Evolutionary conservation across 257 asterid species (phyloP).

Genomic region (Voacanga thouarsii): DNA sequence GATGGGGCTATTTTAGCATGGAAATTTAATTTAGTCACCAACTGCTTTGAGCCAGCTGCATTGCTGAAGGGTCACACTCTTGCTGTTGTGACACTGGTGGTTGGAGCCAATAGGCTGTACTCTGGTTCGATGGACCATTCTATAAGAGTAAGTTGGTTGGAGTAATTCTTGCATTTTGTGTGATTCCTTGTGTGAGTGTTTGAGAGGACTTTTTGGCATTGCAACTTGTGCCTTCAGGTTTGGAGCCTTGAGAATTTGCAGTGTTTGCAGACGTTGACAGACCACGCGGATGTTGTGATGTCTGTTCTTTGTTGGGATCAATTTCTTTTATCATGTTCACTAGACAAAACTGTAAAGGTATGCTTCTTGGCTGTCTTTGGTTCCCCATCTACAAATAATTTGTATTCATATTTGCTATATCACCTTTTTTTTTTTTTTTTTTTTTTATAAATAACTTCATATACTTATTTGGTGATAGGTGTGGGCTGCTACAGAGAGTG

Average conservation of each 20-base stretch:
- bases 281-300: constrained; percentile 85
- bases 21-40: constrained; percentile 75
- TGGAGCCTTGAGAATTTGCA: constrained; percentile 94
- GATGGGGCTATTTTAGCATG: constrained; percentile 83
- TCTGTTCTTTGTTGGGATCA: constrained; percentile 98
- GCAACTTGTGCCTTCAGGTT: constrained; percentile 47
- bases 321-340: constrained; percentile 89
- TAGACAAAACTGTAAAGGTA: constrained; percentile 90
- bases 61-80: constrained; percentile 78
- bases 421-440: neutral
- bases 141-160: constrained; percentile 50
- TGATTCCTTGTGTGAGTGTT: neutral
- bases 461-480: constrained; percentile 39
- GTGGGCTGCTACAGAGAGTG: constrained; percentile 83
- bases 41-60: constrained; percentile 85
- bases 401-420: neutral
- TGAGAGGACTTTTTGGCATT: neutral
- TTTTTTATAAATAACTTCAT: no score
- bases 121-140: constrained; percentile 96
- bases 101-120: constrained; percentile 78
- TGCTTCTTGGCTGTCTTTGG: neutral
- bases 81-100: constrained; percentile 85
- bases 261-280: constrained; percentile 77
- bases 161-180: constrained; percentile 10
- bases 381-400: neutral